Conservation (phyloP, 2,329 filamentous ascomycete species). For the Apiospora arundinis region DNA sequence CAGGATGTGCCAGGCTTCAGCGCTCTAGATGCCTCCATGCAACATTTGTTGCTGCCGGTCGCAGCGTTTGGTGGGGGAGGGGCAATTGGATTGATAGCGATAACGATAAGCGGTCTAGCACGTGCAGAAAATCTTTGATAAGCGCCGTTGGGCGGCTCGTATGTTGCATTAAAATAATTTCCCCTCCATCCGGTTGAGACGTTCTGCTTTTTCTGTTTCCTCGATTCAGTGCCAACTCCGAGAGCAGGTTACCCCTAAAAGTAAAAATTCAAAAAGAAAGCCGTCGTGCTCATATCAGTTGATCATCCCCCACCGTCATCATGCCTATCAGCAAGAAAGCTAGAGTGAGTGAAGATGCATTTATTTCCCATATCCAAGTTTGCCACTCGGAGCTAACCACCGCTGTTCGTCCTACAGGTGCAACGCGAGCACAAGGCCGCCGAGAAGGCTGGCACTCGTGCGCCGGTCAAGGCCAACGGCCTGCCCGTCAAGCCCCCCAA, state of each 20-base stretch:
- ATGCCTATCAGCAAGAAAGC: slow-evolving; percentile 29
- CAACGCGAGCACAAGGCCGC: slow-evolving; percentile 62
- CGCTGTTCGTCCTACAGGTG: slow-evolving; percentile 43
- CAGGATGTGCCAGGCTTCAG: neutral
- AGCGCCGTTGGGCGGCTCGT: neutral
- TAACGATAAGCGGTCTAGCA: neutral
- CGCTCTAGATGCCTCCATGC: neutral
- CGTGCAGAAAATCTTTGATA: neutral
- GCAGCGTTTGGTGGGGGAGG: slow-evolving; percentile 25
- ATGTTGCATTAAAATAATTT: too few species aligned
- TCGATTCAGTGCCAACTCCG: too few species aligned
- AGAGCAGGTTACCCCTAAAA: too few species aligned
- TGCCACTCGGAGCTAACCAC: slow-evolving; percentile 21
- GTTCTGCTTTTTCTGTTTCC: too few species aligned
- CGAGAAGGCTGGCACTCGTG: slow-evolving; percentile 59
- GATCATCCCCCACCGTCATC: neutral
- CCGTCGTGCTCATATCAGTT: too few species aligned
- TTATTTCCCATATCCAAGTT: neutral
- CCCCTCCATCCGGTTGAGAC: too few species aligned
- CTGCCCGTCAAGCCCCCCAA: slow-evolving; percentile 61
- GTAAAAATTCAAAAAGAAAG: too few species aligned
- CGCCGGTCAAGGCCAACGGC: slow-evolving; percentile 60
- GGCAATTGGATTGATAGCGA: neutral
- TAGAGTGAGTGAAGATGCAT: slow-evolving; percentile 22
- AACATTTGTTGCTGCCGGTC: neutral